Percentiles rank a stretch among this genome's conserved stretches.
Conservation (phyloP, 2,329 filamentous ascomycete species). For the Emmonsiellopsis sp. region DNA sequence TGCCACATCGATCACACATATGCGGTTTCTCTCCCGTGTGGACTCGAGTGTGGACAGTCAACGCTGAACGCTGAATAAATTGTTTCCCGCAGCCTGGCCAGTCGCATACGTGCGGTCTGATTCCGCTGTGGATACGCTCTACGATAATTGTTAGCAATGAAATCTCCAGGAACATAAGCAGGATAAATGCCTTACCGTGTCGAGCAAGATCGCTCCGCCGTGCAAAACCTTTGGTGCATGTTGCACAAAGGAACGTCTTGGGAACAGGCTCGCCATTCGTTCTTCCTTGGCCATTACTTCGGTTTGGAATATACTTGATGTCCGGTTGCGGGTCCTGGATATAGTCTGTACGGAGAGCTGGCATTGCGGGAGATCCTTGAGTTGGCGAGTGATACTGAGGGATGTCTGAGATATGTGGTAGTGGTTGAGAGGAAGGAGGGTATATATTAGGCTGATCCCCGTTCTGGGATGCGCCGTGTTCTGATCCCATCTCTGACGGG, state of each 20-base stretch:
- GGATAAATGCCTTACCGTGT: slow-evolving; percentile 60
- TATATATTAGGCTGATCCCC: slow-evolving; percentile 50
- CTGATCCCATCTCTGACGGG: slow-evolving; percentile 50
- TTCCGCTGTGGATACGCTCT: slow-evolving; percentile 94
- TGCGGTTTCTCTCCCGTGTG: slow-evolving; percentile 98
- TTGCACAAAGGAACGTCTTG: slow-evolving; percentile 81
- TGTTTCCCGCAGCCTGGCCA: slow-evolving; percentile 83
- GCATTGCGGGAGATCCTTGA: slow-evolving; percentile 43
- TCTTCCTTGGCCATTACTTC: slow-evolving; percentile 33
- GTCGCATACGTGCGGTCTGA: slow-evolving; percentile 87
- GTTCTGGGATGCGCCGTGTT: slow-evolving; percentile 48
- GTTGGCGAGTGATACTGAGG: slow-evolving; percentile 47
- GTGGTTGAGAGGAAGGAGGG: slow-evolving; percentile 45
- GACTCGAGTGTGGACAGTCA: slow-evolving; percentile 91
- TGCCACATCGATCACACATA: slow-evolving; percentile 92
- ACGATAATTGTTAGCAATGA: slow-evolving; percentile 6
- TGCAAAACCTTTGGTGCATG: slow-evolving; percentile 86
- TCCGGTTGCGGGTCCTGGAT: slow-evolving; percentile 37
- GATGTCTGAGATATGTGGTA: slow-evolving; percentile 43
- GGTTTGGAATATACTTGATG: slow-evolving; percentile 33
- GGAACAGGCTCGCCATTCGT: slow-evolving; percentile 40
- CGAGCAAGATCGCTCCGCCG: slow-evolving; percentile 86
- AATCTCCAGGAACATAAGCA: neutral
- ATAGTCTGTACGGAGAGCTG: slow-evolving; percentile 48
- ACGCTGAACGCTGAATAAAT: slow-evolving; percentile 91